Evolutionary conservation across 768 basidiomycete genomes (phyloP).

Genomic region (Termitomyces sp.): DNA sequence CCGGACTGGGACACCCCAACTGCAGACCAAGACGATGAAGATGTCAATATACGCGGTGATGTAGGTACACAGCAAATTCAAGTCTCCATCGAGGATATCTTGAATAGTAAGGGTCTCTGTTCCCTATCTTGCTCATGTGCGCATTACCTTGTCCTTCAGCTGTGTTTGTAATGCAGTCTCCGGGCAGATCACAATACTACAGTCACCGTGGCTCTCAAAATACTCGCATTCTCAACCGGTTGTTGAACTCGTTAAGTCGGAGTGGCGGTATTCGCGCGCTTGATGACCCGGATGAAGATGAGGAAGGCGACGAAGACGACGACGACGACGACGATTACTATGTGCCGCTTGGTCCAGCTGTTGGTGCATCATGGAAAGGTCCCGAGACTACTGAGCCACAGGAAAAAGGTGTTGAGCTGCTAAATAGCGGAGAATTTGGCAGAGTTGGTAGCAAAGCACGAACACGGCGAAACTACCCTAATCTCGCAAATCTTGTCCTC

Average conservation of each 20-base stretch:
- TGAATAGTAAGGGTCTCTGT: slow-evolving; percentile 17
- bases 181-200: slow-evolving; percentile 12
- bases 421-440: slow-evolving; percentile 80
- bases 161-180: slow-evolving; percentile 26
- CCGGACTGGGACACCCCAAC: slow-evolving; percentile 15
- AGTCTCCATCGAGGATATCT: slow-evolving; percentile 19
- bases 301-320: slow-evolving; percentile 18
- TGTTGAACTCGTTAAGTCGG: slow-evolving; percentile 16
- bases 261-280: neutral
- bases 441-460: slow-evolving; percentile 46
- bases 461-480: slow-evolving; percentile 34
- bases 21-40: slow-evolving; percentile 15
- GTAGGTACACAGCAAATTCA: neutral
- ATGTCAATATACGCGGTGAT: neutral
- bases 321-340: slow-evolving; percentile 33
- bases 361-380: slow-evolving; percentile 19
- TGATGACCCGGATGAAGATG: slow-evolving; percentile 6
- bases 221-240: slow-evolving; percentile 20
- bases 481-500: slow-evolving; percentile 43
- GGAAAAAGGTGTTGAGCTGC: slow-evolving; percentile 54
- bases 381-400: slow-evolving; percentile 49
- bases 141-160: slow-evolving; percentile 14
- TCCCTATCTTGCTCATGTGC: neutral
- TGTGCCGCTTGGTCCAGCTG: slow-evolving; percentile 19
- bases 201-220: slow-evolving; percentile 3